A percentile compares a stretch with the other conserved stretches of the same genome.
Conservation (phyloP, 2,329 filamentous ascomycete species). For the Simplicillium sp. region DNA sequence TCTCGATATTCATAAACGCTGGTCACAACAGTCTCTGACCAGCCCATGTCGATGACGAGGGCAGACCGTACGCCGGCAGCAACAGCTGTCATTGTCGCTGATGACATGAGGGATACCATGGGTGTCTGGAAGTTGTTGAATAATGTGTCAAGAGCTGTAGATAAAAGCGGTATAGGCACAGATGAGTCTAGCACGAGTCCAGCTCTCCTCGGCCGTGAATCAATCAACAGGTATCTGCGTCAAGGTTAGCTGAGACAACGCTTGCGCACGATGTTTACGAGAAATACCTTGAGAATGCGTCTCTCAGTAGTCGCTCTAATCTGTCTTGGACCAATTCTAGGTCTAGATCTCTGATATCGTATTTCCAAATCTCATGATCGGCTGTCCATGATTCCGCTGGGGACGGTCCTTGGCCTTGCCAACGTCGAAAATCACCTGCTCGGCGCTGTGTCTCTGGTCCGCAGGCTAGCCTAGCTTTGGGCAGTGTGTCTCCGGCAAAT, state of each 20-base stretch:
- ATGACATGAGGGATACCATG: constrained; percentile 70
- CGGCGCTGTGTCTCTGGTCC: constrained; percentile 68
- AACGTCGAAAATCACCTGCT: constrained; percentile 71
- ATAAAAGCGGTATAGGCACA: constrained; percentile 69
- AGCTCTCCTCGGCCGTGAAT: constrained; percentile 66
- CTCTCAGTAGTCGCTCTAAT: constrained; percentile 71
- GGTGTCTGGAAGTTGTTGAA: constrained; percentile 77
- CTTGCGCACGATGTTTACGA: constrained; percentile 14
- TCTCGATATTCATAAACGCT: constrained; percentile 87
- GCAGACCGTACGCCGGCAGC: constrained; percentile 80
- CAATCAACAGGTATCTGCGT: constrained; percentile 53
- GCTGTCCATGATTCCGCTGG: constrained; percentile 48
- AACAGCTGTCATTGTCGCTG: constrained; percentile 62
- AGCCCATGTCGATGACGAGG: constrained; percentile 82
- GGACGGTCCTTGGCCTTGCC: constrained; percentile 42
- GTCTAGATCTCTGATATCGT: constrained; percentile 64
- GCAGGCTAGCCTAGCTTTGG: constrained; percentile 63
- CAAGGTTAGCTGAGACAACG: not conserved
- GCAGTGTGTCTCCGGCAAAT: constrained; percentile 73
- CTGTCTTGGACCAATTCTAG: constrained; percentile 77
- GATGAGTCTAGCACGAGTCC: constrained; percentile 68
- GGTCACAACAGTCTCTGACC: constrained; percentile 81
- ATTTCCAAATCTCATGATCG: constrained; percentile 67
- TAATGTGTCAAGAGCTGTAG: constrained; percentile 63
- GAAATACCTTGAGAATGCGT: constrained; percentile 71